Conservation (phyloP, 2,329 filamentous ascomycete species). For the Colletotrichum tropicale region DNA sequence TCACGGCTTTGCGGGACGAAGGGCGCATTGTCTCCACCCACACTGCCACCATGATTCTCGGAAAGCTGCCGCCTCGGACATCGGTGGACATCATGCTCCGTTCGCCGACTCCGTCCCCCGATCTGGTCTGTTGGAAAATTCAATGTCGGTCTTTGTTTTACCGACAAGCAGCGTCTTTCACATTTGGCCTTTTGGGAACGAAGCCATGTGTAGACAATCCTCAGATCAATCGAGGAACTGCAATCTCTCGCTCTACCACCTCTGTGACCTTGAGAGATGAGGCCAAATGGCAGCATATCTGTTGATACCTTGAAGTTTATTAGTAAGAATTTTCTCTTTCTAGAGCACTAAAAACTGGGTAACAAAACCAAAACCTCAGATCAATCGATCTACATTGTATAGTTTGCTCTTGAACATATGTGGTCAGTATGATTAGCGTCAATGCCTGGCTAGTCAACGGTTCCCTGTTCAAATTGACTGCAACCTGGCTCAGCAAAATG, state of each 20-base stretch:
- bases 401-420: too few relatives aligned
- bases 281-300: too few relatives aligned
- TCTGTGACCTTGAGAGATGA: too few relatives aligned
- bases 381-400: too few relatives aligned
- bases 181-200: not conserved
- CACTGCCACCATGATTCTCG: not conserved
- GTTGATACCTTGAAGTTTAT: too few relatives aligned
- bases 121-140: not conserved
- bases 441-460: not conserved
- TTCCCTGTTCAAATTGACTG: too few relatives aligned
- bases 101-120: not conserved
- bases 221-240: not conserved
- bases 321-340: too few relatives aligned
- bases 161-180: not conserved
- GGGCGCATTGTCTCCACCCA: not conserved
- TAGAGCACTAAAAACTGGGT: too few relatives aligned
- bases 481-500: too few relatives aligned
- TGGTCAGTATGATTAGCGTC: not conserved
- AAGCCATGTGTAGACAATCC: not conserved
- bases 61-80: not conserved
- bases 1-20: not conserved
- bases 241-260: too few relatives aligned
- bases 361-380: too few relatives aligned
- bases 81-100: not conserved
- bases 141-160: not conserved